Evolutionary conservation across 1,139 yeast species (phyloP), one percentile per base, ranked within the genome.

Genomic region (Pichia sp.): DNA sequence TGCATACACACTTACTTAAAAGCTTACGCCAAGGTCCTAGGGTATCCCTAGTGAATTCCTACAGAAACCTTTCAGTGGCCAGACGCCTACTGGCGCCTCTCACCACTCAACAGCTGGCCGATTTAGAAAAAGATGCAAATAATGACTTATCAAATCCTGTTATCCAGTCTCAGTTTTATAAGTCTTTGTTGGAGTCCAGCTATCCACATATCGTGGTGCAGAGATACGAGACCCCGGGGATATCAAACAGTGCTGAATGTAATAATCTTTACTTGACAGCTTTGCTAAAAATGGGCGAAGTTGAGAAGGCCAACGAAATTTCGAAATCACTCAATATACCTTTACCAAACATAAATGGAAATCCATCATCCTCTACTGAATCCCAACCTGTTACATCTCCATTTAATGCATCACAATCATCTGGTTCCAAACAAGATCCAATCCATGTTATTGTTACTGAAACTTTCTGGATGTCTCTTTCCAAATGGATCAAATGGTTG

Each of bases 151-250:
- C 71, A 40, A 83, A 85, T 61, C 73, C 97, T 1, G 66, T 59
- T 4, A 72, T 77, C 8, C 98, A 92, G 64, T 88, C 94, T 1
- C 82, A 78, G 48, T 90, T 92, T 56, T 92, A 92, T 67, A 74
- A 75, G 52, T 72, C 79, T 27, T 68, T 90, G 44, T 64, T 92
- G 54, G 77, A 77, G 46, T 75, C 90, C 43, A 84, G 85, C 64
- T 90, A 88, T 60, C 97, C 98, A 9, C 95, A 88, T 54, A 81
- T 92, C 46, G 96, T 92, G 6, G 88, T 88, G 7, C 84, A 94
- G 47, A 75, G 99, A 49, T 94, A 77, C 63, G 97, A 92, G 62
- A 82, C 95, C 5, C 84, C 94, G 0, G 95, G 95, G 7, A 86
- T 92, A 44, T 94, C 95, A 9, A 69, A 81, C 27, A 80, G 84